Base-by-base conservation (phyloP, 805 yeast species). In the Diddensiella santjacobensis region DNA sequence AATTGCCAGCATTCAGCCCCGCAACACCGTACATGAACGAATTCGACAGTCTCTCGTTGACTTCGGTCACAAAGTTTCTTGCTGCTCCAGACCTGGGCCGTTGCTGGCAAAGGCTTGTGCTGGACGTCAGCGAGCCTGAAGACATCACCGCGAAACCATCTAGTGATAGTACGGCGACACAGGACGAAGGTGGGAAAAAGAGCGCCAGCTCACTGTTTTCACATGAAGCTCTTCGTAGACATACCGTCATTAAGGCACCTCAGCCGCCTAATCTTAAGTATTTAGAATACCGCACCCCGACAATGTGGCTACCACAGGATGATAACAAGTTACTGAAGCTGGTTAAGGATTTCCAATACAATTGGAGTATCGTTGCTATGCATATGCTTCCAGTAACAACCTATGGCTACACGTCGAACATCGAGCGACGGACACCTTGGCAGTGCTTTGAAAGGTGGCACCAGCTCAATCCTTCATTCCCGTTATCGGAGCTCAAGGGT, bases 381-480 rank as follows among this genome's bases (percentile, higher is more conserved):
- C 87, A 85, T 61, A 70, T 93, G 63, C 76, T 84, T 40, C 75
- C 83, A 1, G 72, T 76, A 44, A 78, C 88, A 2, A 78, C 87
- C 0, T 74, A 80, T 54, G 78, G 83, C 11, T 89, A 87, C 64
- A 78, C 81, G 33, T 85, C 98, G 0, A 89, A 87, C 60, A 87
- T 89, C 49, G 98, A 93, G 65, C 78, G 97, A 60, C 77, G 99
- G 60, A 93, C 98, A 0, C 95, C 99, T 0, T 93, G 99, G 99
- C 98, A 91, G 64, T 91, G 98, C 64, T 93, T 93, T 70, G 99
- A 93, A 66, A 73, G 99, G 56, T 93, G 91, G 72, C 83, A 90
- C 52, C 98, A 91, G 68, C 73, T 93, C 55, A 88, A 87, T 58
- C 96, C 91, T 51, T 82, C 83, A 50, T 91, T 89, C 59, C 95